Percentiles rank a stretch among this genome's conserved stretches.
Evolutionary conservation across 805 yeast species (phyloP).

Genomic region (Ogataea nitratoaversa): DNA sequence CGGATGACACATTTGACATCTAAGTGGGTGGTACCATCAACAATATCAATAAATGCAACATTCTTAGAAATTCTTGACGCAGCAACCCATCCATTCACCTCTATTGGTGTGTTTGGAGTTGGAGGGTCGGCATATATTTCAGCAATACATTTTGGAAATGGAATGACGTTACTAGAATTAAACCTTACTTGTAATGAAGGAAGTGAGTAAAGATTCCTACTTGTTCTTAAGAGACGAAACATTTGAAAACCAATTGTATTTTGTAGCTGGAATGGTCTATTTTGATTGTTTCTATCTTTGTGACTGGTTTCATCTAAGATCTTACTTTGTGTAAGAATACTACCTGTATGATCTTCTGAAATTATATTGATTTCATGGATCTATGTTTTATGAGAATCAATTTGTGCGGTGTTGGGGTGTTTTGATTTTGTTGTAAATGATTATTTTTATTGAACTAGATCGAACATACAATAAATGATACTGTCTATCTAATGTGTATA

Average conservation of each 20-base stretch:
- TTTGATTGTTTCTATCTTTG: too few species aligned
- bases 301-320: too few species aligned
- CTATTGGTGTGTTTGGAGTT: slow-evolving; percentile 30
- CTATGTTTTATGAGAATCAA: too few species aligned
- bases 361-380: too few species aligned
- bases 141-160: slow-evolving; percentile 22
- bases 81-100: slow-evolving; percentile 70
- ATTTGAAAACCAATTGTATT: background rate
- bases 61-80: slow-evolving; percentile 71
- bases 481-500: too few species aligned
- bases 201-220: background rate
- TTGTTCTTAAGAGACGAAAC: background rate
- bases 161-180: slow-evolving; percentile 2
- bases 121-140: slow-evolving; percentile 35
- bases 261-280: too few species aligned
- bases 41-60: slow-evolving; percentile 71
- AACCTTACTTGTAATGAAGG: background rate
- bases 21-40: slow-evolving; percentile 66
- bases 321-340: too few species aligned
- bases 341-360: too few species aligned
- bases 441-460: too few species aligned
- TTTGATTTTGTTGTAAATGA: too few species aligned
- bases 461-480: too few species aligned
- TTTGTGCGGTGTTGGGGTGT: too few species aligned
- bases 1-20: slow-evolving; percentile 55